Evolutionary conservation across 1,284 basidiomycete species (phyloP).

Genomic region (Papiliotrema fonsecae): DNA sequence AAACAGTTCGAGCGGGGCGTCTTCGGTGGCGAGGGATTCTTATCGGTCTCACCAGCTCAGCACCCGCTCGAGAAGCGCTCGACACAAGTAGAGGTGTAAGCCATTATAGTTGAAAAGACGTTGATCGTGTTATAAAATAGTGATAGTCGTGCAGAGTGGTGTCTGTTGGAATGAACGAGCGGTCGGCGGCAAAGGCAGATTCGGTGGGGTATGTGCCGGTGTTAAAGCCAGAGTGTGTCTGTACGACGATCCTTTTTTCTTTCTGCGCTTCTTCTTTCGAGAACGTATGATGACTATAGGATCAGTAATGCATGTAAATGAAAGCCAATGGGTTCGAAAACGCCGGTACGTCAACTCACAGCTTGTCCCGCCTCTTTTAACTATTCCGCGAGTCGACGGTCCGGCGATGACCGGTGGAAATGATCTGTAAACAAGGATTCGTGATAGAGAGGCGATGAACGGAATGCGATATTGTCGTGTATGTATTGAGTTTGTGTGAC

Average conservation of each 20-base stretch:
- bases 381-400: neutral
- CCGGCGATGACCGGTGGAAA: too few species aligned
- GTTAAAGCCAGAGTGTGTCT: neutral
- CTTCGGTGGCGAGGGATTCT: slow-evolving; percentile 4
- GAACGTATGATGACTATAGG: neutral
- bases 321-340: too few species aligned
- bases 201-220: neutral
- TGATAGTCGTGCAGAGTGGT: neutral
- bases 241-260: neutral
- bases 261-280: neutral
- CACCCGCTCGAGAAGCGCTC: slow-evolving; percentile 4
- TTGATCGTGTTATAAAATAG: neutral
- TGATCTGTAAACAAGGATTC: too few species aligned
- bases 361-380: neutral
- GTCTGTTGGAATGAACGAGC: neutral
- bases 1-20: slow-evolving; percentile 5
- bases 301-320: neutral
- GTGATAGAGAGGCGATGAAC: too few species aligned
- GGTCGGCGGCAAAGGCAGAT: neutral
- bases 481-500: too few species aligned
- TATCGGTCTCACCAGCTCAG: slow-evolving; percentile 6
- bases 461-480: too few species aligned
- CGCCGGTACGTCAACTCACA: neutral
- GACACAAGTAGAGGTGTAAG: neutral
- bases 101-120: neutral